These are phyloP conservation scores for Camellia lanceoleosa DNA, from an alignment of 148 eudicot genomes.

Conservation along the genomic window DNA sequence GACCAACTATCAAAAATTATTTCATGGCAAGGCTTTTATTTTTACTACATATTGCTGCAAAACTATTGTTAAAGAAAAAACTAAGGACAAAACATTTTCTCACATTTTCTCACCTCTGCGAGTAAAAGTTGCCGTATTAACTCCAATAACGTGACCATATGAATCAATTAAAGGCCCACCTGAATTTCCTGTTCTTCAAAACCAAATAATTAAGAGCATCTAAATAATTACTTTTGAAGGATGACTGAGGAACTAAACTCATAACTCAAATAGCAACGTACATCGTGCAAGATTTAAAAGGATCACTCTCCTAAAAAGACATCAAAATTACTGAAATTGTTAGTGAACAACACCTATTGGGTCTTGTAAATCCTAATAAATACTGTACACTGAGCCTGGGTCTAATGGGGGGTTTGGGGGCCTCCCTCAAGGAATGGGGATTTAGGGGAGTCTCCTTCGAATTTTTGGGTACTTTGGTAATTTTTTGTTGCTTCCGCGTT, in stretches of 20 bases:
- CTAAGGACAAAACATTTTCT: background rate
- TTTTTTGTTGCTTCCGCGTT: too few species aligned
- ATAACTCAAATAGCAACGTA: background rate
- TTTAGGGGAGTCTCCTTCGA: too few species aligned
- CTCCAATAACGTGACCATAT: slow-evolving; percentile 89
- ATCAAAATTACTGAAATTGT: background rate
- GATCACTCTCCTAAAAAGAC: background rate
- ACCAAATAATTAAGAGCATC: background rate
- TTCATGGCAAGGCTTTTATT: background rate
- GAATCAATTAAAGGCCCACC: slow-evolving; percentile 94
- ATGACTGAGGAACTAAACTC: background rate
- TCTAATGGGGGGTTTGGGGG: too few species aligned
- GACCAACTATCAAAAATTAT: background rate
- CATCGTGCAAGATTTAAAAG: background rate
- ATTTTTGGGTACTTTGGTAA: too few species aligned
- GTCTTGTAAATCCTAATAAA: too few species aligned
- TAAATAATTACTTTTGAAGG: background rate
- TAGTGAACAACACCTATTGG: background rate
- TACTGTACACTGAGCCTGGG: too few species aligned
- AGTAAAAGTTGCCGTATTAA: slow-evolving; percentile 92
- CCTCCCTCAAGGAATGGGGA: too few species aligned
- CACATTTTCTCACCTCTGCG: slow-evolving; percentile 56
- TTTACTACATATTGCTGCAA: background rate
- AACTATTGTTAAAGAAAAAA: background rate
- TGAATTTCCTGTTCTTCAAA: slow-evolving; percentile 67